Evolutionary conservation across 148 eudicot genomes (phyloP).

Genomic region (Amaranthus cruentus): DNA sequence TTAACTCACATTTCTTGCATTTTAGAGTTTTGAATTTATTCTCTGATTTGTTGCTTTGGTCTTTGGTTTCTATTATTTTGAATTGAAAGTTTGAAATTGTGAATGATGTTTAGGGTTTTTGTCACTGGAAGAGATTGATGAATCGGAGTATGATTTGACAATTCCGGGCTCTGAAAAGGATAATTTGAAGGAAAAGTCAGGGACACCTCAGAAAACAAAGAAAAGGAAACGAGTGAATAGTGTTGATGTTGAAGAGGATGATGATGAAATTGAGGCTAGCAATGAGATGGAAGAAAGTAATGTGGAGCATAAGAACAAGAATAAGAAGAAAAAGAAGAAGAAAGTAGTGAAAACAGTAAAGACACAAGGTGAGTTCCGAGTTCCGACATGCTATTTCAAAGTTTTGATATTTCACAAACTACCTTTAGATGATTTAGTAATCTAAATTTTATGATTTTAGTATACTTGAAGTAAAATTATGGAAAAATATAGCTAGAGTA

Average conservation of each 20-base stretch:
- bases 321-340: conserved; percentile 35
- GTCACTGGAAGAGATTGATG: conserved; percentile 92
- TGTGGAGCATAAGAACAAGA: conserved; percentile 32
- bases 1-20: not conserved
- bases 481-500: too few species aligned
- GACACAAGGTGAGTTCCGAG: conserved; percentile 22
- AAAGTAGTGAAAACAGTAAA: conserved; percentile 16
- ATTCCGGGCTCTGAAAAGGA: conserved; percentile 32
- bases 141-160: conserved; percentile 46
- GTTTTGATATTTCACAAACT: not conserved
- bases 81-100: not conserved
- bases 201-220: conserved; percentile 23
- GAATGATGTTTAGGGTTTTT: conserved; percentile 53
- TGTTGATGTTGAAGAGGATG: conserved; percentile 21
- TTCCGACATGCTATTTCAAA: conserved; percentile 7
- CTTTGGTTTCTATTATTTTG: not conserved
- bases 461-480: too few species aligned
- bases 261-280: conserved; percentile 24
- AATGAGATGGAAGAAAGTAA: conserved; percentile 28
- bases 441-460: too few species aligned
- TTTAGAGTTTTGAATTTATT: not conserved
- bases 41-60: not conserved
- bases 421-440: too few species aligned
- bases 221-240: conserved; percentile 36
- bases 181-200: conserved; percentile 24